These are phyloP conservation scores for Clathrospora elynae DNA, from an alignment of 2,329 filamentous ascomycete species.

Conservation along the genomic window DNA sequence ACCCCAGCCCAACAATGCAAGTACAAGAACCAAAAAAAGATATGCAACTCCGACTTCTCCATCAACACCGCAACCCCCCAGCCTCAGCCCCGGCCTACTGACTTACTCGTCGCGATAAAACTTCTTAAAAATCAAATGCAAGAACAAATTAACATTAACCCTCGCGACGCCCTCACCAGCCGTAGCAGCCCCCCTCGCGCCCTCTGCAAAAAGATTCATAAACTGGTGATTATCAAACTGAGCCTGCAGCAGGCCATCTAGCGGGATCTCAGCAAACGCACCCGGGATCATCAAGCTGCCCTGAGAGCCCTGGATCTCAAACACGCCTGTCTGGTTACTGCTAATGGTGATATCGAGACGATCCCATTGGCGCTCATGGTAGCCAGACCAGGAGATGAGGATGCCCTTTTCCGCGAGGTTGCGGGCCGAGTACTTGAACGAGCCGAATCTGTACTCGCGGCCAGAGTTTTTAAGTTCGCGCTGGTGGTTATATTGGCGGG, in stretches of 20 bases:
- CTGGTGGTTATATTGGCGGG: constrained; percentile 98
- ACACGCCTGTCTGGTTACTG: constrained; percentile 91
- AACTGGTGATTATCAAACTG: constrained; percentile 98
- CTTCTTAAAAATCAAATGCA: constrained; percentile 98
- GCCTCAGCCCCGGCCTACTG: not conserved
- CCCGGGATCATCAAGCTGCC: constrained; percentile 96
- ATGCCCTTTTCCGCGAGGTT: constrained; percentile 92
- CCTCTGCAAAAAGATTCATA: constrained; percentile 77
- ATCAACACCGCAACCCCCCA: not conserved
- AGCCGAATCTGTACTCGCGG: constrained; percentile 94
- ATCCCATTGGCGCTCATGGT: constrained; percentile 81
- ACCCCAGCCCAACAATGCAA: not conserved
- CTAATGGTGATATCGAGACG: constrained; percentile 93
- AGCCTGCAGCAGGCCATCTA: constrained; percentile 92
- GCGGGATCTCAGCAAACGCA: constrained; percentile 82
- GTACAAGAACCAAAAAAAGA: constrained; percentile 1
- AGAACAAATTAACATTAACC: constrained; percentile 93
- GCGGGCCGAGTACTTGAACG: constrained; percentile 93
- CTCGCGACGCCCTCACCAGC: constrained; percentile 59
- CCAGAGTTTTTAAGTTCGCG: constrained; percentile 90
- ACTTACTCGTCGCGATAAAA: constrained; percentile 71
- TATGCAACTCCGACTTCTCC: not conserved
- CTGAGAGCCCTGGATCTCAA: constrained; percentile 86
- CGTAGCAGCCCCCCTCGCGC: constrained; percentile 24
- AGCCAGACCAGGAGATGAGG: constrained; percentile 86